Evolutionary conservation across 495 filamentous ascomycete genomes (phyloP).

Genomic region (Tuber umbilicatum): DNA sequence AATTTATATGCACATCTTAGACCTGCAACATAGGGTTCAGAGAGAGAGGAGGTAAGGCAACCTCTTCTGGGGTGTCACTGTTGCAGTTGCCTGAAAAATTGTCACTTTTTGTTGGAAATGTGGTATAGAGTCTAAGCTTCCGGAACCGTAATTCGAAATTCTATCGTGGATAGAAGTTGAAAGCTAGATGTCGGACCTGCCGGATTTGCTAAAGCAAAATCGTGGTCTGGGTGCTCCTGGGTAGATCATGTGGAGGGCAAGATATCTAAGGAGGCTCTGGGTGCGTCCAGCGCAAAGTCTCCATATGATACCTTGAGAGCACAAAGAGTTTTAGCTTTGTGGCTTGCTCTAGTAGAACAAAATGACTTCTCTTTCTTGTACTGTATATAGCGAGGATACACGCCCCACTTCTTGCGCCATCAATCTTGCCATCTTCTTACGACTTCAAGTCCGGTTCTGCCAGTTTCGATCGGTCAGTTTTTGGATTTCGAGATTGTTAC

Average conservation of each 20-base stretch:
- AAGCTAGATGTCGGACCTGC: background rate
- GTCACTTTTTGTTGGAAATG: too few species aligned
- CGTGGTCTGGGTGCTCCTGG: background rate
- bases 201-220: background rate
- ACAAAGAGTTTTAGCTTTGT: background rate
- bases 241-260: background rate
- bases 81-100: too few species aligned
- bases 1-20: too few species aligned
- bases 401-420: too few species aligned
- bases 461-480: background rate
- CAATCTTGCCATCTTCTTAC: background rate
- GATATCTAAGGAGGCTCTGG: background rate
- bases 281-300: background rate
- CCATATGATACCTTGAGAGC: background rate
- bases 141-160: background rate
- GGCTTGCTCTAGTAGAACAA: background rate
- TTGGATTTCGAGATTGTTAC: background rate
- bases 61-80: too few species aligned
- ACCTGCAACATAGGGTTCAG: too few species aligned
- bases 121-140: too few species aligned
- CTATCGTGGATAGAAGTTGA: background rate
- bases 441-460: background rate
- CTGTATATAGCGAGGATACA: background rate
- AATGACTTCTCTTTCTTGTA: background rate
- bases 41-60: too few species aligned